Percentiles rank a stretch among this genome's conserved stretches.
Conservation (phyloP, 495 filamentous ascomycete species). For the Zalerion maritima region DNA sequence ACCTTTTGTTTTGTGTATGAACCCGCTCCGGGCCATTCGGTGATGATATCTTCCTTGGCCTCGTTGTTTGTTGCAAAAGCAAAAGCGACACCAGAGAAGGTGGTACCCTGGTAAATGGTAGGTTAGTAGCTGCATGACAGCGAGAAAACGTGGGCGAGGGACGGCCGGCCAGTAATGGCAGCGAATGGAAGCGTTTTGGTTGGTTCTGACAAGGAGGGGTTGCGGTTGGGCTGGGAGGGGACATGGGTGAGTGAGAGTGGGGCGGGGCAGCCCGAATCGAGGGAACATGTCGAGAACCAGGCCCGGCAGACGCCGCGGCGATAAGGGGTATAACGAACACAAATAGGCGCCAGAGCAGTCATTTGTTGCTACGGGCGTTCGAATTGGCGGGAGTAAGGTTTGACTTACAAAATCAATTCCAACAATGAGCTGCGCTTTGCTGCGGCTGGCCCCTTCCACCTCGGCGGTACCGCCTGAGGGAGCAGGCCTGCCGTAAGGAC, state of each 20-base stretch:
- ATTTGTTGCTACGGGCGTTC: conserved; percentile 9
- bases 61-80: conserved; percentile 64
- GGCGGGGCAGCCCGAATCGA: no score
- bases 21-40: conserved; percentile 62
- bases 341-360: conserved; percentile 3
- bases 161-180: no score
- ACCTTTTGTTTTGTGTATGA: conserved; percentile 69
- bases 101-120: conserved; percentile 44
- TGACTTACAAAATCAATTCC: conserved; percentile 65
- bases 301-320: no score
- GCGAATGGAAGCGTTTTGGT: no score
- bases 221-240: no score
- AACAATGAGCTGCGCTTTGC: conserved; percentile 66
- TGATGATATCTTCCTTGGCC: conserved; percentile 66
- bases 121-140: neutral
- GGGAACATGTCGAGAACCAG: no score
- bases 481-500: conserved; percentile 26
- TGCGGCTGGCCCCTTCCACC: conserved; percentile 72
- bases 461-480: conserved; percentile 51
- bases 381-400: neutral
- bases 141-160: no score
- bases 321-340: conserved; percentile 2
- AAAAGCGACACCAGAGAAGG: conserved; percentile 62
- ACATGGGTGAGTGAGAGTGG: no score
- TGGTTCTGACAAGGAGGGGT: no score